These are phyloP conservation scores for Nothomitra cinnamomea DNA, from an alignment of 2,329 filamentous ascomycete species.

Conservation along the genomic window DNA sequence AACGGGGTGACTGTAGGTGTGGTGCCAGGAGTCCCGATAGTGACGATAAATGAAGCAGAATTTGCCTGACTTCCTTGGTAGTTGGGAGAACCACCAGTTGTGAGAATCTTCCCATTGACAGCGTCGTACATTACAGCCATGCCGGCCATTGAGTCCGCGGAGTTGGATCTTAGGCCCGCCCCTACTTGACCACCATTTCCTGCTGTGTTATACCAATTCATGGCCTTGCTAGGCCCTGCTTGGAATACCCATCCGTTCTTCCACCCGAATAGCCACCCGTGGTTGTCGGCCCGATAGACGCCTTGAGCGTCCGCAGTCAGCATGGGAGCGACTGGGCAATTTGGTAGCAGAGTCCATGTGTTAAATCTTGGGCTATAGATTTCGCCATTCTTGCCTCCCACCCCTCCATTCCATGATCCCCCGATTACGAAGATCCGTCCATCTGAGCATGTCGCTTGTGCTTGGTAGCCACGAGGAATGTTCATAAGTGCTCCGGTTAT, in stretches of 20 bases:
- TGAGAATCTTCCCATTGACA: conserved; percentile 34
- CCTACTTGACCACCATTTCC: conserved; percentile 25
- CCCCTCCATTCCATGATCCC: conserved; percentile 35
- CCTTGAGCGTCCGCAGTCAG: conserved; percentile 30
- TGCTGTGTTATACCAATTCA: conserved; percentile 38
- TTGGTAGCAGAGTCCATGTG: conserved; percentile 29
- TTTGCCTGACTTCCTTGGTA: conserved; percentile 22
- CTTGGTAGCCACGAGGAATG: conserved; percentile 35
- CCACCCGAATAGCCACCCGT: conserved; percentile 37
- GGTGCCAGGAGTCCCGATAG: conserved; percentile 12
- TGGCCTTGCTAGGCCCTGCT: conserved; percentile 34
- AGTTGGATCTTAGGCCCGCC: conserved; percentile 15
- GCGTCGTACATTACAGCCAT: conserved; percentile 42
- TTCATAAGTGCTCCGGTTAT: conserved; percentile 25
- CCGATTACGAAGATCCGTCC: conserved; percentile 41
- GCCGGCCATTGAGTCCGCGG: conserved; percentile 37
- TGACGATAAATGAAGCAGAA: conserved; percentile 13
- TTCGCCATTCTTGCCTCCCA: conserved; percentile 38
- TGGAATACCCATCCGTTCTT: conserved; percentile 33
- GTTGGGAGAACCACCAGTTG: conserved; percentile 30
- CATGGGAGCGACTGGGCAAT: conserved; percentile 30
- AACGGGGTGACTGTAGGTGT: conserved; percentile 19
- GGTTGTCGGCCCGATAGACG: conserved; percentile 32
- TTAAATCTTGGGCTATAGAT: conserved; percentile 30
- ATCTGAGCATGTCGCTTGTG: conserved; percentile 31